Evolutionary conservation across 73 alveolate genomes (phyloP), one percentile per base, ranked within the genome.

Genomic region (Paraurostyla sp.): DNA sequence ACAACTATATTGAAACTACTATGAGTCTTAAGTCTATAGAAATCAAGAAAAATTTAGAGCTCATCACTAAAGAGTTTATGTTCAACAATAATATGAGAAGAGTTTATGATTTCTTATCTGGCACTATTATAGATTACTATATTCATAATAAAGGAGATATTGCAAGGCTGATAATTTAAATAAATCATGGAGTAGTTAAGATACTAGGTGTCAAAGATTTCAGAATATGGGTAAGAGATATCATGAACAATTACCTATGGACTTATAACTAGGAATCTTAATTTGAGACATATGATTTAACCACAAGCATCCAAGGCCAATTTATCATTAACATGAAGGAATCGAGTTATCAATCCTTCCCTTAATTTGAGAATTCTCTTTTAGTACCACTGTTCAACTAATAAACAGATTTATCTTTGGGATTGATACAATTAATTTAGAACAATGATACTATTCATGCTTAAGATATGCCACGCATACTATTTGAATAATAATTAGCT

Each of bases 21-120:
- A 65, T 65, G 82, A 65, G 82, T 30, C 41, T 65, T 33, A 65
- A 65, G 58, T 65, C 82, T 0, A 32, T 65, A 9, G 82, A 65
- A 32, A 65, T 65, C 1, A 65, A 65, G 58, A 65, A 65, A 40
- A 65, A 65, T 35, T 38, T 65, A 1, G 82, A 65, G 25, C 58
- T 65, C 3, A 36, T 65, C 43, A 65, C 82, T 13, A 65, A 58
- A 65, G 82, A 65, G 42, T 65, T 38, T 38, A 16, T 40, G 3
- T 38, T 65, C 2, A 65, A 65, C 25, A 65, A 65, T 58, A 32
- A 3, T 16, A 40, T 65, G 35, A 65, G 82, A 36, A 65, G 82
- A 38, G 58, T 65, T 1, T 65, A 65, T 38, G 82, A 65, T 33
- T 65, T 65, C 25, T 2, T 65, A 32, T 6, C n/a, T 65, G 82